Conservation (phyloP, 768 basidiomycete species). For the Mycena capillaripes region DNA sequence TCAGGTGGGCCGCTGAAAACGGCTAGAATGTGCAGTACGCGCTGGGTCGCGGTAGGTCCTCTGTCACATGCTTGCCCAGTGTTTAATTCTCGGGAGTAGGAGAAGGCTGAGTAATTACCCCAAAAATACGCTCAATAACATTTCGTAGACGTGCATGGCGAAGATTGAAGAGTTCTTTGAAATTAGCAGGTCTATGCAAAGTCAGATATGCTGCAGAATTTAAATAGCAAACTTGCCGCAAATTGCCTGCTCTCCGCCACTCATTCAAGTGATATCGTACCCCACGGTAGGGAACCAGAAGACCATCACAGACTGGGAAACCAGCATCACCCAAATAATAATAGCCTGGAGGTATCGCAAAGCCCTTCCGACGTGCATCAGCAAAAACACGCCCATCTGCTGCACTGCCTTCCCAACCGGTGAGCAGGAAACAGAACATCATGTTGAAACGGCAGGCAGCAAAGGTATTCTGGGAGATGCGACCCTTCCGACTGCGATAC, state of each 20-base stretch:
- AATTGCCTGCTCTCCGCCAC: constrained; percentile 31
- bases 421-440: constrained; percentile 47
- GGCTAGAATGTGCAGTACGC: too few species aligned
- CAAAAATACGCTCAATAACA: too few species aligned
- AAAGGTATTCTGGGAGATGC: too few species aligned
- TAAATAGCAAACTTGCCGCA: constrained; percentile 6
- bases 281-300: constrained; percentile 44
- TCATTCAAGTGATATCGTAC: constrained; percentile 43
- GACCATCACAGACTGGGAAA: constrained; percentile 38
- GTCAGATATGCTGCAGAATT: neutral
- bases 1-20: too few species aligned
- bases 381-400: constrained; percentile 46
- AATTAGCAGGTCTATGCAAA: constrained; percentile 21
- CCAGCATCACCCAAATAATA: constrained; percentile 43
- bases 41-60: too few species aligned
- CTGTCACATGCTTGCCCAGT: too few species aligned
- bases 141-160: too few species aligned
- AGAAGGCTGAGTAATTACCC: too few species aligned
- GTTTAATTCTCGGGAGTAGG: too few species aligned
- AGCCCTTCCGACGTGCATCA: constrained; percentile 34
- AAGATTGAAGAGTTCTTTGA: too few species aligned
- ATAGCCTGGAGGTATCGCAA: constrained; percentile 37
- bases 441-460: constrained; percentile 46
- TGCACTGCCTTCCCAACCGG: constrained; percentile 53
- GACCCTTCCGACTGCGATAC: too few species aligned